phyloP scores from a whole-genome alignment of 148 eudicot species.

The Fagopyrum esculentum region DNA sequence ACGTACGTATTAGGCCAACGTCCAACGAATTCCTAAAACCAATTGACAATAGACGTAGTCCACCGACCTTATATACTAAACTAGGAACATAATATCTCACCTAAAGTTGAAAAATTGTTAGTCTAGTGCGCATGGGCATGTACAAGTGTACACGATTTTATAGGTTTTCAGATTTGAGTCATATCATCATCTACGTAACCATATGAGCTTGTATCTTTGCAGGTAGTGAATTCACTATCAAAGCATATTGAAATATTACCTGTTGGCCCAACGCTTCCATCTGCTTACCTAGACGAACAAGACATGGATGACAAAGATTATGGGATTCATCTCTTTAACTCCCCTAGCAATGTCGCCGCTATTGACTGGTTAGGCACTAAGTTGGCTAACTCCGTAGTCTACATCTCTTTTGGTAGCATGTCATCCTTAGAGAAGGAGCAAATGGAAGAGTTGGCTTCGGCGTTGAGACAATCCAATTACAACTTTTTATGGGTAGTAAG shows the following conservation, averaged over 20 bases:
- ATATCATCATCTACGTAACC: too few relatives aligned
- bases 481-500: not conserved
- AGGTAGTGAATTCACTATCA: not conserved
- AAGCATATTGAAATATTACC: not conserved
- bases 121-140: too few relatives aligned
- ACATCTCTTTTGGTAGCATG: constrained; percentile 24
- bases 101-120: too few relatives aligned
- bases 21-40: too few relatives aligned
- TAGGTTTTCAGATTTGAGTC: too few relatives aligned
- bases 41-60: too few relatives aligned
- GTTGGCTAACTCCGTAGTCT: constrained; percentile 34
- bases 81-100: too few relatives aligned
- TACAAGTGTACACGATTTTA: too few relatives aligned
- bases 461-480: not conserved
- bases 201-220: not conserved
- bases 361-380: constrained; percentile 33
- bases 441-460: not conserved
- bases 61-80: too few relatives aligned
- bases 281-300: constrained; percentile 35
- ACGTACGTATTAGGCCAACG: too few relatives aligned
- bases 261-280: constrained; percentile 49
- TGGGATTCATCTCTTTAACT: constrained; percentile 26
- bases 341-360: constrained; percentile 10
- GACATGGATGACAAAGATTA: constrained; percentile 26
- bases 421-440: not conserved